phyloP scores from a whole-genome alignment of 495 filamentous ascomycete genomes.

The Neurospora intermedia region DNA sequence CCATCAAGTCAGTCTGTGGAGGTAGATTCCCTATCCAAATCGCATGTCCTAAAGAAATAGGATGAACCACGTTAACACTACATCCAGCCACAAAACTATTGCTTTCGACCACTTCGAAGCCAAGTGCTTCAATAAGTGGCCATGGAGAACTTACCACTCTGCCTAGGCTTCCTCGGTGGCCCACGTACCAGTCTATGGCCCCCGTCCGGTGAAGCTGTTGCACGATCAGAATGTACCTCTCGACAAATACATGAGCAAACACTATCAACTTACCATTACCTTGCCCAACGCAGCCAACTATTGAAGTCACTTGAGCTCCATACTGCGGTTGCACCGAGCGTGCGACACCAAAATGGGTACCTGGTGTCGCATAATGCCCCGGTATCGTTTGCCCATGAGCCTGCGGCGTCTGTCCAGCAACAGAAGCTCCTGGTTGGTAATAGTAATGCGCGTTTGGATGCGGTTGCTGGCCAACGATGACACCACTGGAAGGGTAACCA shows the following conservation, averaged over 20 bases:
- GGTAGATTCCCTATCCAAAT: constrained; percentile 97
- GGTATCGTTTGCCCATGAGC: constrained; percentile 20
- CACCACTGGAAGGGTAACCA: constrained; percentile 26
- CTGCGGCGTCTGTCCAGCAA: constrained; percentile 14
- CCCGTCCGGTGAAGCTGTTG: constrained; percentile 19
- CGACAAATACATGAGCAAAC: neutral
- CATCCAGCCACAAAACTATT: neutral
- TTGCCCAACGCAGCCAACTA: neutral
- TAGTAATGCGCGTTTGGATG: constrained; percentile 28
- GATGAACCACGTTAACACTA: neutral
- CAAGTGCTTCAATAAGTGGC: neutral
- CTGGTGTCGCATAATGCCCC: constrained; percentile 19
- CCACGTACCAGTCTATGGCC: constrained; percentile 56
- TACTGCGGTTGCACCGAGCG: constrained; percentile 4
- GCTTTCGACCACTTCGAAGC: neutral
- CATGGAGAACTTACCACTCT: constrained; percentile 37
- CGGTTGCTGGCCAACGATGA: constrained; percentile 27
- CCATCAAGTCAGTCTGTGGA: constrained; percentile 64
- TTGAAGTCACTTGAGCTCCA: neutral
- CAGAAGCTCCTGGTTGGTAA: constrained; percentile 25
- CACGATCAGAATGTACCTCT: neutral
- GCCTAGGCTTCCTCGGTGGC: constrained; percentile 86
- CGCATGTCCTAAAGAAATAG: constrained; percentile 56
- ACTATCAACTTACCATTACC: constrained; percentile 5
- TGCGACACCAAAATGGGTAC: constrained; percentile 3